Base-by-base conservation (phyloP, 2,329 filamentous ascomycete genomes). In the Phaeosphaeriaceae sp. region DNA sequence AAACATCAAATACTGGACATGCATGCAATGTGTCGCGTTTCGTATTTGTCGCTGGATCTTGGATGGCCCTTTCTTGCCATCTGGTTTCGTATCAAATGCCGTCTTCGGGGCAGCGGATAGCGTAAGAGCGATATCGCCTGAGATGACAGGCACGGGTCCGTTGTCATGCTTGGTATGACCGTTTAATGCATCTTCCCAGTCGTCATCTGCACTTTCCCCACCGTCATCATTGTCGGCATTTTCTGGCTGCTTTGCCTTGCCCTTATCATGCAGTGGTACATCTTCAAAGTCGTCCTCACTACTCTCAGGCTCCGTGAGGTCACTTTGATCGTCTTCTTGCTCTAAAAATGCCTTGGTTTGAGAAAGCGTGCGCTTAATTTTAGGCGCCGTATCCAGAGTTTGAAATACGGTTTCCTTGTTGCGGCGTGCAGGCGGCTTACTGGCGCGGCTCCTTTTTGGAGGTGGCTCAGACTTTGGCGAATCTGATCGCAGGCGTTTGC, bases 1-100 rank as follows among this genome's bases (percentile, higher is more conserved):
- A 81, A 88, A 97, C 51, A 99, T 81, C 13, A 99, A 77, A 43
- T 86, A 84, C 68, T 95, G 87, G 2, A 97, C 92, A 72, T 99
- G 94, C 60, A 96, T 81, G 61, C 90, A 89, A 72, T 99, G 94
- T 0, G 91, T 92, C 3, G 86, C 81, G 28, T 87, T 83, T 20
- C 94, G 83, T 47, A 93, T 88, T 52, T 86, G 83, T 42, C 90
- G 85, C 67, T 97, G 91, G 21, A 88, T 84, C 74, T 96, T 96
- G 2, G 89, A 88, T 0, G 90, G 89, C 0, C 91, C 92, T 68
- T 93, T 96, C 73, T 90, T 96, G 15, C 76, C 73, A n/a, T 87
- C 80, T 7, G 81, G 78, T 49, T 54, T 63, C 1, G 61, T 58
- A 9, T 61, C 66, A 44, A 66, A 70, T 1, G 55, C 66, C 7